phyloP scores from a whole-genome alignment of 805 yeast genomes.

The Kodamaea lidongshanica region DNA sequence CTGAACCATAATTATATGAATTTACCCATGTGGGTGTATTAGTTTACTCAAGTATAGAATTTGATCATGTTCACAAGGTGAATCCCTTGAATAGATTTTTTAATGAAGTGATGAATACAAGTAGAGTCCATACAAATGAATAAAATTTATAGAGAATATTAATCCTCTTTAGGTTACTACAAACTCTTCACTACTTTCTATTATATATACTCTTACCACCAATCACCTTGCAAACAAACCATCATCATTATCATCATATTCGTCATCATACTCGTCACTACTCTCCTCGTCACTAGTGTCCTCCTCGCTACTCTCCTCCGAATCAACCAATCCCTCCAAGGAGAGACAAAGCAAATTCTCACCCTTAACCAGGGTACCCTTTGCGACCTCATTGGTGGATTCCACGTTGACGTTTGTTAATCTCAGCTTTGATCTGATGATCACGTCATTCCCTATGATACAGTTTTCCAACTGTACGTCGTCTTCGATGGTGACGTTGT shows the following conservation, averaged over 20 bases:
- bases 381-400: constrained; percentile 62
- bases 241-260: constrained; percentile 54
- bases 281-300: constrained; percentile 43
- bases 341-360: constrained; percentile 47
- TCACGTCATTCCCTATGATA: constrained; percentile 66
- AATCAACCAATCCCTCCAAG: constrained; percentile 35
- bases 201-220: too few species aligned
- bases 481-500: constrained; percentile 68
- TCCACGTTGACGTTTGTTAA: constrained; percentile 83
- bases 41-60: too few species aligned
- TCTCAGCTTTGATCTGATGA: constrained; percentile 57
- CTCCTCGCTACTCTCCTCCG: constrained; percentile 28
- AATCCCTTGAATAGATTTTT: too few species aligned
- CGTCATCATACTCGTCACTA: constrained; percentile 46
- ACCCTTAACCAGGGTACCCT: constrained; percentile 51
- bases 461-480: constrained; percentile 81
- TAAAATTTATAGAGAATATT: too few species aligned
- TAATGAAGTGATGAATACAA: too few species aligned
- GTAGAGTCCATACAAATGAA: too few species aligned
- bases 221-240: constrained; percentile 46
- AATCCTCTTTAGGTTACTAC: too few species aligned
- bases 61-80: too few species aligned
- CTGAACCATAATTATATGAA: too few species aligned
- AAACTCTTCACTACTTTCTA: too few species aligned
- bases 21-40: too few species aligned